Percentiles rank a stretch among this genome's conserved stretches.
phyloP scores from a whole-genome alignment of 2,329 filamentous ascomycete genomes.

The Claviceps purpurea region DNA sequence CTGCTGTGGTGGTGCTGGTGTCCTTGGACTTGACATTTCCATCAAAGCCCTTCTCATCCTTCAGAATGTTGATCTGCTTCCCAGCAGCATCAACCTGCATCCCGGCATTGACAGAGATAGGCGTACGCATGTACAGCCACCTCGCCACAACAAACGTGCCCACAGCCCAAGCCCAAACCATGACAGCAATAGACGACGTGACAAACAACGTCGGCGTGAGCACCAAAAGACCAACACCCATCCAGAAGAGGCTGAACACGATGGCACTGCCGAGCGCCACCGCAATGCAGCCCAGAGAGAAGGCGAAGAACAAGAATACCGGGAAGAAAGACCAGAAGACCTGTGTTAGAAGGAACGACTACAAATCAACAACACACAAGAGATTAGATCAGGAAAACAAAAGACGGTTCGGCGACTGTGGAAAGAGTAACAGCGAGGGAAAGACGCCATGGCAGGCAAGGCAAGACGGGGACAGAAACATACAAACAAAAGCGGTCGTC shows the following conservation, averaged over 20 bases:
- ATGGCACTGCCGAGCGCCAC: constrained; percentile 50
- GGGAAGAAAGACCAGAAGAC: constrained; percentile 52
- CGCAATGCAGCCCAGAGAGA: constrained; percentile 47
- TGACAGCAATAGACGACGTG: constrained; percentile 46
- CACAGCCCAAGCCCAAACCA: constrained; percentile 55
- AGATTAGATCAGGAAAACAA: not conserved
- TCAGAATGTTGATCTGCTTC: constrained; percentile 8
- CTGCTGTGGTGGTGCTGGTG: not conserved
- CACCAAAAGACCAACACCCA: constrained; percentile 51
- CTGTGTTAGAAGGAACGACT: constrained; percentile 59
- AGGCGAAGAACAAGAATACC: constrained; percentile 53
- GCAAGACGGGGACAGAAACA: constrained; percentile 13
- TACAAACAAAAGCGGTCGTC: constrained; percentile 59
- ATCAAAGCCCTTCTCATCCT: constrained; percentile 13
- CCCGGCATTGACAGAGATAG: constrained; percentile 11
- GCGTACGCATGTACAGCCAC: constrained; percentile 29
- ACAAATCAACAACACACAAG: not conserved
- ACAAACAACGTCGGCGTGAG: constrained; percentile 57
- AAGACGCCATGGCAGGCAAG: no score
- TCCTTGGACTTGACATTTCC: constrained; percentile 6
- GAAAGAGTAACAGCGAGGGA: not conserved
- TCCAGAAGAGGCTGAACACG: constrained; percentile 54
- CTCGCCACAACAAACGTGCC: constrained; percentile 39
- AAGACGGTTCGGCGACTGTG: not conserved
- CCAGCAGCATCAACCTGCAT: constrained; percentile 11